These are phyloP conservation scores for Laguncularia racemosa DNA, from an alignment of 345 rosid species.

Conservation along the genomic window DNA sequence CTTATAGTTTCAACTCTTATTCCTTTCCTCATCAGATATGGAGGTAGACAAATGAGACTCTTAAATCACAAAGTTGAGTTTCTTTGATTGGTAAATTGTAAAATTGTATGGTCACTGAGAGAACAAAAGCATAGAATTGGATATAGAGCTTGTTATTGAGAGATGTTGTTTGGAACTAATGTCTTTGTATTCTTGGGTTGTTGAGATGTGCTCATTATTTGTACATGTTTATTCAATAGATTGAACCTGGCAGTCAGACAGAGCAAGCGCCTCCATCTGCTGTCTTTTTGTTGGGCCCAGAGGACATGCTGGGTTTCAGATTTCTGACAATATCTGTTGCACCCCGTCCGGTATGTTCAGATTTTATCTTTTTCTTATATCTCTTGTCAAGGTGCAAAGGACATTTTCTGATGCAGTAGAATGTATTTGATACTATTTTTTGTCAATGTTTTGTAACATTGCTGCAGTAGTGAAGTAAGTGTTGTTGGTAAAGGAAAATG, in stretches of 20 bases:
- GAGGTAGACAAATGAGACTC: no score
- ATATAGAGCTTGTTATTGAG: neutral
- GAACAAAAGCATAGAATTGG: no score
- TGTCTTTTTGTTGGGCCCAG: constrained; percentile 61
- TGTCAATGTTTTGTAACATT: no score
- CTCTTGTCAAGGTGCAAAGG: neutral
- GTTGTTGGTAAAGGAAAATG: no score
- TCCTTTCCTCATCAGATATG: no score
- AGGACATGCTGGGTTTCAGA: constrained; percentile 77
- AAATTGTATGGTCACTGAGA: no score
- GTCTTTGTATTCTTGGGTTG: constrained; percentile 3
- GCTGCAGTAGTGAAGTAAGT: no score
- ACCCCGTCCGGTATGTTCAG: constrained; percentile 70
- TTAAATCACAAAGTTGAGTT: no score
- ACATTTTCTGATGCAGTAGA: no score
- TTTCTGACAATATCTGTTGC: constrained; percentile 95
- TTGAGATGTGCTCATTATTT: constrained; percentile 9
- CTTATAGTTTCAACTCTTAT: no score
- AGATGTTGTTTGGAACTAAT: constrained; percentile 4
- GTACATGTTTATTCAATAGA: constrained; percentile 32
- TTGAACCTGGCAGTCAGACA: constrained; percentile 98
- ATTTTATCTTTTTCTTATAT: constrained; percentile 1
- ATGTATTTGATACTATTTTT: no score
- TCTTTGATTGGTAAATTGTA: no score
- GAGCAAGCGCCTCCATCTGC: constrained; percentile 99